Base-by-base conservation (phyloP, 169 alveolate genomes). In the Plasmodium inui region DNA sequence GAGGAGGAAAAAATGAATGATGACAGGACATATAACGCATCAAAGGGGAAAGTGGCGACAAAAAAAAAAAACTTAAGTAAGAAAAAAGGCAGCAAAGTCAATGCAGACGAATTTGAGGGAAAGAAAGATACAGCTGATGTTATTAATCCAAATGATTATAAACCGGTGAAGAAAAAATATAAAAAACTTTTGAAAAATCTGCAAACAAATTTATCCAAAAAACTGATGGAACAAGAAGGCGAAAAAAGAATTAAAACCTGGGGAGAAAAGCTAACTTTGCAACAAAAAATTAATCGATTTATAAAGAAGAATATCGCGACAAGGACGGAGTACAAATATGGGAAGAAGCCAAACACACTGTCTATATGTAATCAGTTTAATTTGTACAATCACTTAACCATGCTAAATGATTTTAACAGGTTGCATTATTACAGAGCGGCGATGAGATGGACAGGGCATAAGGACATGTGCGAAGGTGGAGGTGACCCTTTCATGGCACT, bases 381-480 rank as follows among this genome's bases (percentile, higher is more conserved):
- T 74, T 95, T 96, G 70, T 92, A 95, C 55, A 96, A 96, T 92
- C 98, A 96, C 73, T 96, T 95, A 83, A 95, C 98, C 26, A 96
- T 96, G 98, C 95, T 96, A 53, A 96, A 96, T 12, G 98, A 96
- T 92, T 93, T 93, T 46, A 96, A 96, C 84, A 92, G 98, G 39
- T 96, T 96, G 53, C 98, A 96, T 83, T 96, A 96, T 92, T 96
- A 96, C 92, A 94, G 98, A 37, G 96, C 97, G 32, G 98, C 98
- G 26, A 95, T 96, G 90, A 94, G 96, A 93, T 96, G 98, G 98
- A 94, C 98, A 6, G 98, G 98, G 39, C 86, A 94, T 72, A 89
- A 85, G n/a, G 93, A 83, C 39, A 1, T 8, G 19, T 72, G 79
- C 34, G 78, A 76, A 17, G 5, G 39, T 28, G 30, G 44, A 10